Conservation (phyloP, 2,329 filamentous ascomycete species). For the Sporothrix protearum region DNA sequence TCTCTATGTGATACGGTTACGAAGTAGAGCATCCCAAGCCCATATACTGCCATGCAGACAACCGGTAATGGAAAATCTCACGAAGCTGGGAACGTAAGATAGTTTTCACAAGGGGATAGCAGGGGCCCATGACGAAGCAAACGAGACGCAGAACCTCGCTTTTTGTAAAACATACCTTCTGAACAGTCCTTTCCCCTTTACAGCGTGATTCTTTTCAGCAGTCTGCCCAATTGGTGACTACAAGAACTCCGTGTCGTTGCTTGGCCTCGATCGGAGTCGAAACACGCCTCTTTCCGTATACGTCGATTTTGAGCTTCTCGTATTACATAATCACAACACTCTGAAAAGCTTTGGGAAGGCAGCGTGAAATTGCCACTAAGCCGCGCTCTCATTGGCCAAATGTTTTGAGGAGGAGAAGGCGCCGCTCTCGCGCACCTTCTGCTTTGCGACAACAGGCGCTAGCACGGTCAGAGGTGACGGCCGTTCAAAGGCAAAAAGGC, state of each 20-base stretch:
- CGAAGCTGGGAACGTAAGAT: not conserved
- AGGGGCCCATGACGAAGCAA: no score
- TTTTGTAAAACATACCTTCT: not conserved
- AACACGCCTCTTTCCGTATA: not conserved
- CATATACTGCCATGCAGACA: not conserved
- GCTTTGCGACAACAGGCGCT: not conserved
- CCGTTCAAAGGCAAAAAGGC: not conserved
- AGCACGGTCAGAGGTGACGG: not conserved
- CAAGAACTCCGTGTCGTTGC: not conserved
- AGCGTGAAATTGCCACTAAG: not conserved
- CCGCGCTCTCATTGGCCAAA: not conserved
- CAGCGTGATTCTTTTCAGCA: not conserved
- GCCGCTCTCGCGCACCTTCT: not conserved
- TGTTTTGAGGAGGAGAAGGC: conserved; percentile 1
- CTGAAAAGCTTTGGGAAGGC: not conserved
- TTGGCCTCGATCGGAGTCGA: not conserved
- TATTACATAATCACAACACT: conserved; percentile 3
- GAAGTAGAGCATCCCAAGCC: not conserved
- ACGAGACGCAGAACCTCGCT: no score
- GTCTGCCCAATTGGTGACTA: not conserved
- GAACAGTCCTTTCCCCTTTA: not conserved
- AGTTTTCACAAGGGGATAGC: not conserved
- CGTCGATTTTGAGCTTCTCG: conserved; percentile 3
- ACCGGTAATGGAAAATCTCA: no score
- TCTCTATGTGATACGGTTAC: no score